Evolutionary conservation across 257 asterid genomes (phyloP).

Genomic region (Knoxia roxburghii): DNA sequence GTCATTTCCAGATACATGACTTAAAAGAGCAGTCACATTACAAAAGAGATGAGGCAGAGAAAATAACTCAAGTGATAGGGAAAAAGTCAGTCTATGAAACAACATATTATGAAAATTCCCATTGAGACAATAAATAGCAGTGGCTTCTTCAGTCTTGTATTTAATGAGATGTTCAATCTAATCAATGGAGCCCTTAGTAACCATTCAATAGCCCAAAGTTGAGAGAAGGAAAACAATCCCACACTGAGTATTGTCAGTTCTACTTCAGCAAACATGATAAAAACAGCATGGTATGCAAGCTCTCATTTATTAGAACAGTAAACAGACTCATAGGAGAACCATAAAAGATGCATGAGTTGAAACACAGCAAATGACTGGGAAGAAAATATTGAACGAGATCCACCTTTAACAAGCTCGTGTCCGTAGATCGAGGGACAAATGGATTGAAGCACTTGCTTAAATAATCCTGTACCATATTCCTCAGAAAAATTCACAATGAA

Average conservation of each 20-base stretch:
- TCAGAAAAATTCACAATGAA: constrained; percentile 83
- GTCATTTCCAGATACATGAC: too few relatives aligned
- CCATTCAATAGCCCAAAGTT: neutral
- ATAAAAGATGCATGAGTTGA: constrained; percentile 2
- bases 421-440: constrained; percentile 95
- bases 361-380: neutral
- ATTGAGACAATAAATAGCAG: too few relatives aligned
- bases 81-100: too few relatives aligned
- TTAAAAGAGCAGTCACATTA: too few relatives aligned
- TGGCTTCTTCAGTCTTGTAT: too few relatives aligned
- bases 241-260: neutral
- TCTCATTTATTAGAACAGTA: neutral
- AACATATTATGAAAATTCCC: too few relatives aligned
- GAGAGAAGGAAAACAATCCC: neutral
- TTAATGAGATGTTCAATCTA: too few relatives aligned
- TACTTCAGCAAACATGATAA: neutral
- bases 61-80: too few relatives aligned
- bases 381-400: constrained; percentile 1
- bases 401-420: constrained; percentile 98
- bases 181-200: too few relatives aligned
- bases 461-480: constrained; percentile 80
- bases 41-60: too few relatives aligned
- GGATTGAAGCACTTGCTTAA: constrained; percentile 79
- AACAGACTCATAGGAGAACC: neutral
- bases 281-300: neutral